These are phyloP conservation scores for Fraxinus sp. DNA, from an alignment of 305 asterid species.

Conservation along the genomic window DNA sequence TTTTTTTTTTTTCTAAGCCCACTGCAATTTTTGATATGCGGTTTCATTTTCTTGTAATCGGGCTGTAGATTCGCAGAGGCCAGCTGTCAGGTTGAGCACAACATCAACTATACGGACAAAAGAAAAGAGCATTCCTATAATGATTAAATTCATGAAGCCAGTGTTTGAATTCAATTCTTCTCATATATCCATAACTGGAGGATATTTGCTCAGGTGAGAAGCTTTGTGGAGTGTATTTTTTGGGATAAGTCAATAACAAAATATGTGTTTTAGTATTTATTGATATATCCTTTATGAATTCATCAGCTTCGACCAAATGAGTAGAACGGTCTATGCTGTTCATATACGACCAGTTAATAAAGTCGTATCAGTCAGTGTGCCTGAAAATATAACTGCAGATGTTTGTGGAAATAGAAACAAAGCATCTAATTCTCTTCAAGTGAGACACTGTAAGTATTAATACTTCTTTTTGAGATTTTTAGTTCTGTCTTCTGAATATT, in stretches of 20 bases:
- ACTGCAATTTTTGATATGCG: not conserved
- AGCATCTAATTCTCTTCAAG: conserved; percentile 71
- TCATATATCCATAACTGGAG: conserved; percentile 63
- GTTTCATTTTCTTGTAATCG: conserved; percentile 16
- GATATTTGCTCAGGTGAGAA: conserved; percentile 63
- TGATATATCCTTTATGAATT: conserved; percentile 20
- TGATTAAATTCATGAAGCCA: conserved; percentile 75
- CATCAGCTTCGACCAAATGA: conserved; percentile 65
- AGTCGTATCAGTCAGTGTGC: conserved; percentile 53
- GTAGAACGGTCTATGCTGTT: conserved; percentile 51
- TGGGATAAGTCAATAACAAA: not conserved
- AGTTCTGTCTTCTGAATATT: not conserved
- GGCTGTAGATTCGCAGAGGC: conserved; percentile 67
- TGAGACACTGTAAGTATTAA: conserved; percentile 68
- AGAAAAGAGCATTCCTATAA: conserved; percentile 50
- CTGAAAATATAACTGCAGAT: conserved; percentile 78
- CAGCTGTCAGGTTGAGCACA: conserved; percentile 72
- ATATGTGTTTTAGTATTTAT: not conserved
- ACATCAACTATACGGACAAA: conserved; percentile 62
- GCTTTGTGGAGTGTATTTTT: not conserved
- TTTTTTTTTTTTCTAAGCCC: not conserved
- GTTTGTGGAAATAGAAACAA: conserved; percentile 76
- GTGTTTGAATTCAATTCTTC: conserved; percentile 81
- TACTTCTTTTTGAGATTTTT: not conserved
- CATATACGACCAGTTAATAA: conserved; percentile 48